phyloP scores from a whole-genome alignment of 805 yeast genomes.

The Cyberlindnera nakhonratchasimensis region DNA sequence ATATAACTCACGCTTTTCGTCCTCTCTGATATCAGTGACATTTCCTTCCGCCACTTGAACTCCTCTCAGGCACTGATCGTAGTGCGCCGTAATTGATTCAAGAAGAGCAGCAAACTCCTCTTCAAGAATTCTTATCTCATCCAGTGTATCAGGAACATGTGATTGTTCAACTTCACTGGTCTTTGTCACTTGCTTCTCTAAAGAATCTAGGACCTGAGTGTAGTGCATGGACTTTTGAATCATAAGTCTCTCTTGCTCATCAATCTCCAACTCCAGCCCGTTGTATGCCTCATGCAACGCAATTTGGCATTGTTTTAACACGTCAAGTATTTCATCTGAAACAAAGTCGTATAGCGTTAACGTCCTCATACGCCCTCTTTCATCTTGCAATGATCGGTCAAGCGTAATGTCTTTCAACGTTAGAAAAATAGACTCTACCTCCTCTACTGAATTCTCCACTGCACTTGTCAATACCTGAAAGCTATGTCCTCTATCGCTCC shows the following conservation, averaged over 20 bases:
- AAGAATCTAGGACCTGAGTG: constrained; percentile 10
- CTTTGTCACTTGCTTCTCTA: constrained; percentile 34
- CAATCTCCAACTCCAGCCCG: constrained; percentile 6
- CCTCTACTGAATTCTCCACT: constrained; percentile 32
- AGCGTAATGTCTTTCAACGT: constrained; percentile 25
- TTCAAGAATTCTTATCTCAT: constrained; percentile 50
- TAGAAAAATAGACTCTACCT: constrained; percentile 36
- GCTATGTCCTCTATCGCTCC: constrained; percentile 13
- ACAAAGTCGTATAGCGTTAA: constrained; percentile 46
- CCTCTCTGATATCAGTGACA: constrained; percentile 24
- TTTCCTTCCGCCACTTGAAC: constrained; percentile 33
- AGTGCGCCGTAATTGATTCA: constrained; percentile 73
- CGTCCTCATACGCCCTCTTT: background rate
- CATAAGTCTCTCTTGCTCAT: constrained; percentile 5
- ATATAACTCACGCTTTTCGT: constrained; percentile 38
- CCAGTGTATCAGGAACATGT: constrained; percentile 25
- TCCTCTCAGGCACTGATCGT: constrained; percentile 69
- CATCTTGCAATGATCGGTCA: constrained; percentile 4
- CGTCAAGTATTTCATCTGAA: constrained; percentile 31
- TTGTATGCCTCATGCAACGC: constrained; percentile 3
- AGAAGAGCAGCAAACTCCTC: constrained; percentile 66
- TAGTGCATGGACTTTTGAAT: constrained; percentile 1
- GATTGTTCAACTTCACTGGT: constrained; percentile 9
- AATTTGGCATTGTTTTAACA: constrained; percentile 19
- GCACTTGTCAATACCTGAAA: constrained; percentile 14